Evolutionary conservation across 148 eudicot genomes (phyloP).

Genomic region (Heliosperma pusillum): DNA sequence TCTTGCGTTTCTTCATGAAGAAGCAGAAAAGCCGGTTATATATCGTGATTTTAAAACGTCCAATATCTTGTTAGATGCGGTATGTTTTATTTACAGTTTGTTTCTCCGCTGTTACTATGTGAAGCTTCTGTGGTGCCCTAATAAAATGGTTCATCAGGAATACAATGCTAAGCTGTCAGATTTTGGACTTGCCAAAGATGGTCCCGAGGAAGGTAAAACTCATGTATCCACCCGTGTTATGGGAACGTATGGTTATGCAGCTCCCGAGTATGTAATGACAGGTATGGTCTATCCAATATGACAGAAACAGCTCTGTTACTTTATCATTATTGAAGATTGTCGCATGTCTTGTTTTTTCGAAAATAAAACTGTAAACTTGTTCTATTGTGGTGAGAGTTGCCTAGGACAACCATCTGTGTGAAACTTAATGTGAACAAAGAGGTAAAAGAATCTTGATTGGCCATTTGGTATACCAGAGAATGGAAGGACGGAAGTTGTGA

Average conservation of each 20-base stretch:
- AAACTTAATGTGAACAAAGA: no score
- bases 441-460: no score
- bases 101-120: not conserved
- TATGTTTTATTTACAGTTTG: not conserved
- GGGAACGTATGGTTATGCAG: constrained; percentile 88
- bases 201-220: constrained; percentile 78
- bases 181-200: constrained; percentile 77
- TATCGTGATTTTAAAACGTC: constrained; percentile 74
- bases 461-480: no score
- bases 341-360: no score
- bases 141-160: constrained; percentile 35
- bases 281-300: constrained; percentile 27
- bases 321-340: no score
- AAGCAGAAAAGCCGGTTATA: not conserved
- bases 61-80: constrained; percentile 2
- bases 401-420: no score
- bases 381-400: no score
- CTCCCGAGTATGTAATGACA: constrained; percentile 79
- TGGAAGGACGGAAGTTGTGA: no score
- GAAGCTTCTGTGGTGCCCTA: not conserved
- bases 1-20: constrained; percentile 2
- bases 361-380: no score
- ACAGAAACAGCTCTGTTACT: no score
- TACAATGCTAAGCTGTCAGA: constrained; percentile 69
- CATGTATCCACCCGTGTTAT: constrained; percentile 71